Evolutionary conservation across 331 rosid genomes (phyloP), one percentile per base, ranked within the genome.

Genomic region (Quercus phellos): DNA sequence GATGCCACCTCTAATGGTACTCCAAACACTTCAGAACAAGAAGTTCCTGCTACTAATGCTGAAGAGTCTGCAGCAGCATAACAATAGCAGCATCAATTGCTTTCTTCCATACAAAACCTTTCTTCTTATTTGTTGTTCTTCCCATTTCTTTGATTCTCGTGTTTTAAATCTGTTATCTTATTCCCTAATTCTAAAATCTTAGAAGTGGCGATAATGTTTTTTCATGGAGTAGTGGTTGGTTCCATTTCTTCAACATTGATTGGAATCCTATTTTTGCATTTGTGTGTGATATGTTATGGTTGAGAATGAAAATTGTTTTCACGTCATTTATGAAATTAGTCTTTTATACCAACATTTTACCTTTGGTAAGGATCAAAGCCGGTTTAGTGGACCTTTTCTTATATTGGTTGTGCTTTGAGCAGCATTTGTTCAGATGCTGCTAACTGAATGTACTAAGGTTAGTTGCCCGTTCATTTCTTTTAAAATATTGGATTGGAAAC

Each of bases 1-100:
- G 96, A 86, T 69, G 81, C 85, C 81, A 22, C 88, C 77, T 55
- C 96, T 55, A 91, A 87, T 74, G 89, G 94, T 59, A 26, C 89
- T 51, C 42, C 92, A 1, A 80, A 77, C 5, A 81, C 77, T 71
- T 79, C 91, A 53, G 85, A 88, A 83, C 88, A 81, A 82, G 90
- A 86, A 73, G 88, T 82, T 77, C 46, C 90, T 12, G 81, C 89
- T 68, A 59, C 88, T 18, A 26, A 84, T 1, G 87, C 81, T 79
- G 94, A 87, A 29, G 87, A 86, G 80, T 32, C 86, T 80, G 81
- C 83, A 27, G 83, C 83, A 22, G 81, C 88, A 78, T 87, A 83
- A 79, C 59, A 68, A 56, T 79, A 58, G 61, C 21, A 34, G 79
- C 79, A 63, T 73, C 38, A 51, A 53, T 60, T 35, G 64, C 74